Conservation (phyloP, 768 basidiomycete genomes). For the Agaricus subrufescens region DNA sequence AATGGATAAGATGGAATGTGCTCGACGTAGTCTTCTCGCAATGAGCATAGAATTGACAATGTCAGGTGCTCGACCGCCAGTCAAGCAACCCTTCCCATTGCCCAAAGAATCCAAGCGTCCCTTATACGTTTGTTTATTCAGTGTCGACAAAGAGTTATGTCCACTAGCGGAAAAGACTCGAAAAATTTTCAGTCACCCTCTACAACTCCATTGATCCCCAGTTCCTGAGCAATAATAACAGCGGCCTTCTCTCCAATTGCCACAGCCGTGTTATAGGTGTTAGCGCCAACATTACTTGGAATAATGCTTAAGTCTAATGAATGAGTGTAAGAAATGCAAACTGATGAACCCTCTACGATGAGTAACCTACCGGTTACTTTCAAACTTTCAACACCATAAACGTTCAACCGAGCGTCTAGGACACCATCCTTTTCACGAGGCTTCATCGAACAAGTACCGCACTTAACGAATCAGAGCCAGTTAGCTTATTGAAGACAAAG, state of each 20-base stretch:
- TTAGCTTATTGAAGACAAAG: not conserved
- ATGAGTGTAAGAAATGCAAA: conserved; percentile 12
- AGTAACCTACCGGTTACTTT: conserved; percentile 39
- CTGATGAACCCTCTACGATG: too few species aligned
- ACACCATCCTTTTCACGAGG: conserved; percentile 53
- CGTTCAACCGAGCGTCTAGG: conserved; percentile 56
- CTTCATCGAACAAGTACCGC: conserved; percentile 70
- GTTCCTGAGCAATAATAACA: conserved; percentile 51
- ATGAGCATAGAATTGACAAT: too few species aligned
- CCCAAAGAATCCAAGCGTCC: too few species aligned
- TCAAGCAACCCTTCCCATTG: too few species aligned
- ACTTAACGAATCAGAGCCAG: conserved; percentile 23
- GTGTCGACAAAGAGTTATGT: too few species aligned
- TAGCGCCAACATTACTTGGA: conserved; percentile 15
- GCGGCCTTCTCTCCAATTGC: conserved; percentile 62
- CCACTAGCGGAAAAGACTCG: too few species aligned
- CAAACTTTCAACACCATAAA: conserved; percentile 53
- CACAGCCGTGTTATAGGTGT: conserved; percentile 38
- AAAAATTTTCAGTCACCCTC: not conserved
- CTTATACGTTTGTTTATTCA: too few species aligned
- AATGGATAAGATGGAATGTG: too few species aligned
- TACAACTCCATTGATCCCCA: conserved; percentile 22
- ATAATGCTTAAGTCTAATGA: conserved; percentile 3
- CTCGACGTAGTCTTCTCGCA: too few species aligned
- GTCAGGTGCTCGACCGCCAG: too few species aligned